Evolutionary conservation across 2,329 filamentous ascomycete species (phyloP).

Genomic region (Epicoccum sorghinum): DNA sequence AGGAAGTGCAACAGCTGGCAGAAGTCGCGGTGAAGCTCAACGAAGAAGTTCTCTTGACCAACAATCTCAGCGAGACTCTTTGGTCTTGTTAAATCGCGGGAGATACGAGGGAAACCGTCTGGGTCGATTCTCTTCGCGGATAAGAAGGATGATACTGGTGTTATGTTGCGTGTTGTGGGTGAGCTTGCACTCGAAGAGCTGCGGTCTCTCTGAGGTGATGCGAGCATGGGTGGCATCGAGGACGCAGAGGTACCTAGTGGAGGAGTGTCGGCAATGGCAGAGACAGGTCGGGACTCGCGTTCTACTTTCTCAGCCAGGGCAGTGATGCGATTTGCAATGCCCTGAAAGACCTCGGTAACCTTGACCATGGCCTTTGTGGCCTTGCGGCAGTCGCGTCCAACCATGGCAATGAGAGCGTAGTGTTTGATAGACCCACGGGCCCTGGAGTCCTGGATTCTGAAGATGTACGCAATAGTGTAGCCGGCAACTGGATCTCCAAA

Average conservation of each 20-base stretch:
- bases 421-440: constrained; percentile 62
- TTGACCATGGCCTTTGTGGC: constrained; percentile 50
- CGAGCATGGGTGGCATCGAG: constrained; percentile 35
- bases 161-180: constrained; percentile 53
- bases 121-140: constrained; percentile 62
- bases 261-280: constrained; percentile 38
- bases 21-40: constrained; percentile 62
- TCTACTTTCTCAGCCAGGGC: constrained; percentile 49
- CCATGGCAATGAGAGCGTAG: constrained; percentile 64
- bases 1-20: constrained; percentile 46
- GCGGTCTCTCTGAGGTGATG: constrained; percentile 36
- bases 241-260: constrained; percentile 40
- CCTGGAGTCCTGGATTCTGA: constrained; percentile 63
- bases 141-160: constrained; percentile 64
- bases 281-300: constrained; percentile 42
- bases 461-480: constrained; percentile 66
- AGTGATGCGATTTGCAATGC: constrained; percentile 60
- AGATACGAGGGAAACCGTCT: constrained; percentile 60
- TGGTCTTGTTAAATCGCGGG: constrained; percentile 58
- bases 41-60: constrained; percentile 64
- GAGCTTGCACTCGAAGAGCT: constrained; percentile 40
- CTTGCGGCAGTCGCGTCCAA: constrained; percentile 62
- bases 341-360: constrained; percentile 55
- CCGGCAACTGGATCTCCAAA: constrained; percentile 63
- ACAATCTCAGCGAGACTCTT: constrained; percentile 65